Evolutionary conservation across 768 basidiomycete genomes (phyloP).

Genomic region (Podaxis pistillaris): DNA sequence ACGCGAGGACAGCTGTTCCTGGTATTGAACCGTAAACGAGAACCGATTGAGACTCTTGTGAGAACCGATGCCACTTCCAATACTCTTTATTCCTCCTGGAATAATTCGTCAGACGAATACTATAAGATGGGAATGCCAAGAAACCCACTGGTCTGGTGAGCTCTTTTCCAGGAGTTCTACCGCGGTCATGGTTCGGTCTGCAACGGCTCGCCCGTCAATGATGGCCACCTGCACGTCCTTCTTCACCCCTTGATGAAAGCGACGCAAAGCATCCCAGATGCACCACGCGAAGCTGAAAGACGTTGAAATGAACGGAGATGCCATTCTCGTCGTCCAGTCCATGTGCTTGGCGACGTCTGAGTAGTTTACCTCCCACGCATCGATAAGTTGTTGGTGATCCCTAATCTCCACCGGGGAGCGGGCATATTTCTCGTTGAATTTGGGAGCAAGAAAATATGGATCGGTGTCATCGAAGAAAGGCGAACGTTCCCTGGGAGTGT

Average conservation of each 20-base stretch:
- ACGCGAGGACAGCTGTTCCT: constrained; percentile 60
- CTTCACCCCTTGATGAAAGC: constrained; percentile 71
- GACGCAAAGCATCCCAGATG: constrained; percentile 76
- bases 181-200: constrained; percentile 59
- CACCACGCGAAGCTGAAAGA: constrained; percentile 84
- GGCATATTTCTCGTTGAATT: constrained; percentile 52
- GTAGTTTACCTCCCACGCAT: constrained; percentile 44
- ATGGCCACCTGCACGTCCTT: constrained; percentile 77
- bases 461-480: constrained; percentile 53
- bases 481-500: constrained; percentile 66
- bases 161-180: constrained; percentile 59
- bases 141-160: constrained; percentile 53
- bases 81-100: constrained; percentile 58
- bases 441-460: constrained; percentile 68
- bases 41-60: constrained; percentile 74
- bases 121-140: constrained; percentile 1
- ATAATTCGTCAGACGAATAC: constrained; percentile 13
- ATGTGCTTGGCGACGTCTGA: constrained; percentile 66
- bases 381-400: constrained; percentile 23
- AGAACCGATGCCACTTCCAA: constrained; percentile 77
- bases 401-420: constrained; percentile 30
- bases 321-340: constrained; percentile 74
- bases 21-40: constrained; percentile 72
- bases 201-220: constrained; percentile 65
- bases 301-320: constrained; percentile 69